Evolutionary conservation across 164 flowering plant species (phyloP), one percentile per base, ranked within the genome.

Genomic region (Tinospora cordifolia): DNA sequence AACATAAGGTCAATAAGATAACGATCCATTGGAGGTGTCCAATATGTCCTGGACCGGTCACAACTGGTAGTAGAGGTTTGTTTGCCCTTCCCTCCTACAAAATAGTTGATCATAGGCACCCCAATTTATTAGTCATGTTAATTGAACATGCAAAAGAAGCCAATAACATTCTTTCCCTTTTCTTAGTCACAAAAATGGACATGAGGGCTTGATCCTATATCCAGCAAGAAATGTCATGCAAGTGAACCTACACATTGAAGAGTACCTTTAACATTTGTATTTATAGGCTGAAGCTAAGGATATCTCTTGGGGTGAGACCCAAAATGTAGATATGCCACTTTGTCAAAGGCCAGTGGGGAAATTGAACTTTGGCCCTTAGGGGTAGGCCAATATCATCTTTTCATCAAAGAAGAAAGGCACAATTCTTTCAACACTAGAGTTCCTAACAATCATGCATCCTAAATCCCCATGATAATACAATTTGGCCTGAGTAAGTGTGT

Each of bases 11-110:
- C 85, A 67, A 85, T 74, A 68, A 84, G 85, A 73, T 81, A 87
- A 9, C 85, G 83, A 65, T 85, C 88, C 90, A 87, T 87, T 62
- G 85, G 62, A 59, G 86, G 84, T 5, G 87, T 85, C 88, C 90
- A 87, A 72, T 82, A 79, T 39, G 85, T 84, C 72, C 88, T 83
- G 8, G 86, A 78, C 7, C 85, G 77, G 25, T 87, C 86, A 78
- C 67, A 76, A 66, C 65, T 65, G 19, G 70, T 2, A 30, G 36
- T 6, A 39, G 67, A 75, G 47, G 63, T 67, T 68, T 79, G 85
- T 68, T 79, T 78, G 34, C 73, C 70, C 88, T 83, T 85, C 65
- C 49, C 64, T 72, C 74, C 44, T 51, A n/a, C 22, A 51, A 51
- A 11, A 68, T 72, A 81, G 30, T 30, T 74, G 66, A 72, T 74